Percentiles rank a stretch among this genome's conserved stretches.
These are phyloP conservation scores for Arachis monticola DNA, from an alignment of 331 rosid genomes.

Conservation along the genomic window DNA sequence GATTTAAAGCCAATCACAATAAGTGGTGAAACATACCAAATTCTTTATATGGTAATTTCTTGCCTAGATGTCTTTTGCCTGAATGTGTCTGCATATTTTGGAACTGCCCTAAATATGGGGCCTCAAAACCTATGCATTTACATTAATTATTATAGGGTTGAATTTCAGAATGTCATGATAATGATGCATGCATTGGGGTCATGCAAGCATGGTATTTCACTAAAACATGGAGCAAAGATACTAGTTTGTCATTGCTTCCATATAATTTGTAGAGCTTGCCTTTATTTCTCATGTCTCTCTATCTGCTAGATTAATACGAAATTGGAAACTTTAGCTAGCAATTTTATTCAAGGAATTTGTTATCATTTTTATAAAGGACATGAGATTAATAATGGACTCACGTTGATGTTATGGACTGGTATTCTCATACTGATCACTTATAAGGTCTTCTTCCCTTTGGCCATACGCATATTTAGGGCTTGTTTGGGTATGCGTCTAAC, in stretches of 20 bases:
- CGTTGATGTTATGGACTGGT: background rate
- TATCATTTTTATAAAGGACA: conserved; percentile 10
- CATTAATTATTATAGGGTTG: background rate
- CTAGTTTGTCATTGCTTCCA: conserved; percentile 8
- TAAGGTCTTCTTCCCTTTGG: background rate
- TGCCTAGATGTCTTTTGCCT: conserved; percentile 18
- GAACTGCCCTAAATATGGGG: background rate
- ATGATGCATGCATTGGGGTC: conserved; percentile 15
- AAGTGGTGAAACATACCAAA: background rate
- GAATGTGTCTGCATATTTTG: conserved; percentile 9
- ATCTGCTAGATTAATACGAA: background rate
- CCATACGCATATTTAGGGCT: background rate
- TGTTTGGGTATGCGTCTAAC: conserved; percentile 5
- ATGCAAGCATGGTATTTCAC: conserved; percentile 2
- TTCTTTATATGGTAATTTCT: conserved; percentile 11
- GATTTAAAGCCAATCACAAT: conserved; percentile 28
- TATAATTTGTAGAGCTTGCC: conserved; percentile 10
- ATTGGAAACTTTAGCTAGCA: background rate
- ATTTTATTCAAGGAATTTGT: background rate
- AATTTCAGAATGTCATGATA: conserved; percentile 14
- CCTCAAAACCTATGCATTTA: conserved; percentile 4
- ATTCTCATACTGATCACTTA: conserved; percentile 21
- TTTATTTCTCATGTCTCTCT: background rate
- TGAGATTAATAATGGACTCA: background rate
- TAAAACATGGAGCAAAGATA: conserved; percentile 10